phyloP scores from a whole-genome alignment of 495 filamentous ascomycete species.

The Neurospora cerealis region DNA sequence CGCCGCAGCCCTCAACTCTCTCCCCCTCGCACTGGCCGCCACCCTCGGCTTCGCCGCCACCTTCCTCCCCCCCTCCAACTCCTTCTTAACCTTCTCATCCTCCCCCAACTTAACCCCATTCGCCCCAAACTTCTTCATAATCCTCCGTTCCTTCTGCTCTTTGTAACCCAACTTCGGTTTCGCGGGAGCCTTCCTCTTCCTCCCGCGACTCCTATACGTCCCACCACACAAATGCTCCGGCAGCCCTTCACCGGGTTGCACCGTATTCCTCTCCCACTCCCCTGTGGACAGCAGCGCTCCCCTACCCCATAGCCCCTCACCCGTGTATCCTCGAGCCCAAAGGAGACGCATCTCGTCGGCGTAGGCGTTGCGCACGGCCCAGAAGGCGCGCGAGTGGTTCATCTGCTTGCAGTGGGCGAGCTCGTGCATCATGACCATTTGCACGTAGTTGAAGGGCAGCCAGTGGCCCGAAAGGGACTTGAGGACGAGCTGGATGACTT shows the following conservation, averaged over 20 bases:
- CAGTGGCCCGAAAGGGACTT: conserved; percentile 52
- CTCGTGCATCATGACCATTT: conserved; percentile 83
- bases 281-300: conserved; percentile 51
- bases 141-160: conserved; percentile 53
- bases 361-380: conserved; percentile 59
- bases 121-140: conserved; percentile 64
- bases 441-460: conserved; percentile 65
- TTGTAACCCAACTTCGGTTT: conserved; percentile 43
- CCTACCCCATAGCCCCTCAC: conserved; percentile 68
- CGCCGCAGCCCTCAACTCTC: conserved; percentile 67
- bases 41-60: conserved; percentile 56
- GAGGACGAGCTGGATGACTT: conserved; percentile 70
- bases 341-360: conserved; percentile 52
- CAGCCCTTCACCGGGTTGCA: conserved; percentile 40
- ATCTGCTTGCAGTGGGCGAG: conserved; percentile 76
- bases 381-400: conserved; percentile 68
- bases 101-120: conserved; percentile 57
- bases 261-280: conserved; percentile 40
- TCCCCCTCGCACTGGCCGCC: conserved; percentile 56
- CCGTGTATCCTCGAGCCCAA: conserved; percentile 56
- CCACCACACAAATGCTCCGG: conserved; percentile 62
- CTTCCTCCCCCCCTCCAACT: conserved; percentile 55
- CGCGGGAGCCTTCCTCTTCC: conserved; percentile 40
- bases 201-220: conserved; percentile 46
- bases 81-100: conserved; percentile 49